Evolutionary conservation across 2,329 filamentous ascomycete species (phyloP).

Genomic region (Chaetomium olivaceum): DNA sequence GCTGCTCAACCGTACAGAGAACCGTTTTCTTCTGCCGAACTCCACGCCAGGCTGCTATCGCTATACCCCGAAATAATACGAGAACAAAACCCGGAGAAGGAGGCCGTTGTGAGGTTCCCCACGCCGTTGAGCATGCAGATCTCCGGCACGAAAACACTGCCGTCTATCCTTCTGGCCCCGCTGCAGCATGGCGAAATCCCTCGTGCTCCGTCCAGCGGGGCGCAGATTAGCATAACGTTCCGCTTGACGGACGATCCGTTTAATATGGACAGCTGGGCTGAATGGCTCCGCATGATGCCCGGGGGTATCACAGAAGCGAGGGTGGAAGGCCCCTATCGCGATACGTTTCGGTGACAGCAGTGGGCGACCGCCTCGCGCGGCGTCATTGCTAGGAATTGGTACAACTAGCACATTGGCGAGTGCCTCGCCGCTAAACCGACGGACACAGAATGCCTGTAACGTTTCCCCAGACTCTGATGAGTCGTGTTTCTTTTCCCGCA

Average conservation of each 20-base stretch:
- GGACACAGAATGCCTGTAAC: constrained; percentile 20
- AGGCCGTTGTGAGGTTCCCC: constrained; percentile 51
- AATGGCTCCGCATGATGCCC: constrained; percentile 61
- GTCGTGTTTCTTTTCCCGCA: background rate
- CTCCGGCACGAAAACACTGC: constrained; percentile 53
- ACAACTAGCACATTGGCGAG: constrained; percentile 5
- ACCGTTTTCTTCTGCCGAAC: constrained; percentile 53
- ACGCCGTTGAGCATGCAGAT: constrained; percentile 58
- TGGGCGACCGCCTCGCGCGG: background rate
- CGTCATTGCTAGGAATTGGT: constrained; percentile 1
- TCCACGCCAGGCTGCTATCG: constrained; percentile 56
- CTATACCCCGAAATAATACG: constrained; percentile 54
- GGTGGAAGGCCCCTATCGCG: constrained; percentile 52
- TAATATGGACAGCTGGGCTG: constrained; percentile 56
- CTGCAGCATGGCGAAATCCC: constrained; percentile 45
- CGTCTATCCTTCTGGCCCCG: constrained; percentile 58
- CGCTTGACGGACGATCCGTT: constrained; percentile 53
- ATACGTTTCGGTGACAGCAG: constrained; percentile 42
- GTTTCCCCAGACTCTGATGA: background rate
- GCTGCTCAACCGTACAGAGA: constrained; percentile 45
- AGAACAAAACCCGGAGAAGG: constrained; percentile 51
- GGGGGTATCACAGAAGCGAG: constrained; percentile 57
- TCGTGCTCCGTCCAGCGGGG: constrained; percentile 43
- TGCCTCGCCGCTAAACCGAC: constrained; percentile 3
- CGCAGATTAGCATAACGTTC: constrained; percentile 54